Base-by-base conservation (phyloP, 768 basidiomycete species). In the Kwoniella sp. region DNA sequence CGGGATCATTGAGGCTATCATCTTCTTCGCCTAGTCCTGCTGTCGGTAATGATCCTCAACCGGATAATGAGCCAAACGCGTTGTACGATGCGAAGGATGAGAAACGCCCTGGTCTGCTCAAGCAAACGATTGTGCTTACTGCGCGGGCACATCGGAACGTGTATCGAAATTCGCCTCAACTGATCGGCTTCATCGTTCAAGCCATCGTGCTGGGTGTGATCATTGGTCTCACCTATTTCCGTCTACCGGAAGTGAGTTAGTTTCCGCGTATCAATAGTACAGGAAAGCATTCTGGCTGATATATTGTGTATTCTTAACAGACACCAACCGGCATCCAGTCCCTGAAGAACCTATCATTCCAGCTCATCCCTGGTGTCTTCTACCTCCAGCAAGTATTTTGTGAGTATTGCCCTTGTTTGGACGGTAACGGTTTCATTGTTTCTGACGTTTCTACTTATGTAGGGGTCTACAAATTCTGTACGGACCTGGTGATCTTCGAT, bases 401-500 rank as follows among this genome's bases (percentile, higher is more conserved):
- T 71, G 30, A 58, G 70, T 66, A 8, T 23, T 17, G 8, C 11
- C n/a, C 56, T 7, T n/a, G n/a, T n/a, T n/a, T 17, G 26, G 8
- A 4, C 13, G 22, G 58, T 31, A 41, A 25, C 41, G 13, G 23
- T 52, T 34, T 55, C 26, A 17, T 54, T 15, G 45, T 58, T 51
- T 63, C 55, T 37, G 56, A 65, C 63, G 70, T 67, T 54, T 62
- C 63, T 53, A 51, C 70, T 51, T 66, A 78, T 1, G 17, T 57
- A 71, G 73, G 76, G 75, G 78, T 83, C 63, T 82, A 77, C 70
- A 77, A 75, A 34, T 78, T 77, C 71, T 82, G 81, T 68, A 73
- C 75, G 45, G 73, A 78, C 37, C 77, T 83, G 37, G 74, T 82
- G 57, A 81, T 84, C 55, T 85, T 85, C 54, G 84, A 85, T 67